Percentiles rank a stretch among this genome's conserved stretches.
Conservation (phyloP, 768 basidiomycete species). For the Plicaturopsis crispa region DNA sequence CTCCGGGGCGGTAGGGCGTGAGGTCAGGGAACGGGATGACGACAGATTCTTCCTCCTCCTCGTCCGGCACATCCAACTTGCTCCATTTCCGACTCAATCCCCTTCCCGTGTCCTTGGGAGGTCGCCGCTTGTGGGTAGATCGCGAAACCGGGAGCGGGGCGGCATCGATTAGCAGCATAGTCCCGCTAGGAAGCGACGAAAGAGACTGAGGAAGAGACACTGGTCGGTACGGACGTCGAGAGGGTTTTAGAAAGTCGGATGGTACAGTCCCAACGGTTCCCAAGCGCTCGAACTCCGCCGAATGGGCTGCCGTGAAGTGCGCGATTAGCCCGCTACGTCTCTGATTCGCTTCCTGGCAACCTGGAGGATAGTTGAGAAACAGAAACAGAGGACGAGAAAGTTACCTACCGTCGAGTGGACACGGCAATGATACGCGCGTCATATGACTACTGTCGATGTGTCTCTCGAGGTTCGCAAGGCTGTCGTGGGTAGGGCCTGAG, state of each 20-base stretch:
- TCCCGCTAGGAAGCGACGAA: too few species aligned
- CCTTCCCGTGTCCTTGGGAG: neutral
- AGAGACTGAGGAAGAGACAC: too few species aligned
- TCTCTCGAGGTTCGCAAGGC: constrained; percentile 8
- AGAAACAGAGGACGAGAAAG: too few species aligned
- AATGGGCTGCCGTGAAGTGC: too few species aligned
- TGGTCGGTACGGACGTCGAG: too few species aligned
- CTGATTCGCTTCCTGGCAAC: too few species aligned
- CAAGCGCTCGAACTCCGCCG: too few species aligned
- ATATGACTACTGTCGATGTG: constrained; percentile 22
- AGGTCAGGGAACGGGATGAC: constrained; percentile 17
- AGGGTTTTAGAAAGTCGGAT: too few species aligned
- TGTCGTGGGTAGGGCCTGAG: neutral
- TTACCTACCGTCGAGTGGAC: constrained; percentile 21
- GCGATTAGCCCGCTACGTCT: too few species aligned
- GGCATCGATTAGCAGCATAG: neutral
- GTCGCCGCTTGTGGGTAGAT: neutral
- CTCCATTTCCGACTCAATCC: constrained; percentile 23
- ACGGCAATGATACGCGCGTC: constrained; percentile 13
- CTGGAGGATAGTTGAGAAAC: too few species aligned
- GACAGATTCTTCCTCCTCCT: constrained; percentile 9
- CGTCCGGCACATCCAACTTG: constrained; percentile 17
- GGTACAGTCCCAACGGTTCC: too few species aligned
- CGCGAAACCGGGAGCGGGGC: neutral
- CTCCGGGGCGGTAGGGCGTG: too few species aligned